Evolutionary conservation across 2,329 filamentous ascomycete genomes (phyloP), one percentile per base, ranked within the genome.

Genomic region (Xylaria sp.): DNA sequence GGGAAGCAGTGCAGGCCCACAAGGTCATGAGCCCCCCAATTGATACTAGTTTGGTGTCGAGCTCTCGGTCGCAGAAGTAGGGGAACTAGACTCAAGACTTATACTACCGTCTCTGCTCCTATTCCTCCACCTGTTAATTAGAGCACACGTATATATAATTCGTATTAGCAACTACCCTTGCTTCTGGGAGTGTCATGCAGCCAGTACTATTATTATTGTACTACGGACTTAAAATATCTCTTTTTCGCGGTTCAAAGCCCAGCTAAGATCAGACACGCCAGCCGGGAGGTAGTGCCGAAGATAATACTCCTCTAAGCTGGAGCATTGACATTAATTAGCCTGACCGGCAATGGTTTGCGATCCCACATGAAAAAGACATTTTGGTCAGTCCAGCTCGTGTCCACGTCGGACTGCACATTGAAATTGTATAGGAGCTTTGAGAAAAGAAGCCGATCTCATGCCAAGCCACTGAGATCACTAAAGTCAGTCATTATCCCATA

Each of bases 401-500:
- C 62, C 21, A 60, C 60, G 9, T 60, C 54, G 3, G 66, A 40
- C 10, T 49, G 41, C 21, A 68, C 48, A 44, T 67, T 60, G 15
- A 68, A 54, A 35, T 68, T 62, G 48, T 54, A 67, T 13, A 68
- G 29, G 6, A 67, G 29, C 27, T 62, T 62, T 5, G 66, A 37
- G 1, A 68, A 31, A 9, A 63, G 31, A 4, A 69, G 57, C 4
- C 67, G 56, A 67, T 68, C 57, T 68, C 65, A 27, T 62, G 60
- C 63, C 64, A 62, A 53, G 60, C 65, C 60, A 66, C 59, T 62
- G 35, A 19, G 41, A 9, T 47, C 6, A n/a, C 29, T 21, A 11
- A 4, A 31, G 43, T 62, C 29, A 62, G 59, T 41, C 13, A 19
- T 53, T 33, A 31, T 44, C 21, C n/a, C 23, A 19, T 19, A 7